phyloP scores from a whole-genome alignment of 1,284 basidiomycete species.

The Cerrena zonata region DNA sequence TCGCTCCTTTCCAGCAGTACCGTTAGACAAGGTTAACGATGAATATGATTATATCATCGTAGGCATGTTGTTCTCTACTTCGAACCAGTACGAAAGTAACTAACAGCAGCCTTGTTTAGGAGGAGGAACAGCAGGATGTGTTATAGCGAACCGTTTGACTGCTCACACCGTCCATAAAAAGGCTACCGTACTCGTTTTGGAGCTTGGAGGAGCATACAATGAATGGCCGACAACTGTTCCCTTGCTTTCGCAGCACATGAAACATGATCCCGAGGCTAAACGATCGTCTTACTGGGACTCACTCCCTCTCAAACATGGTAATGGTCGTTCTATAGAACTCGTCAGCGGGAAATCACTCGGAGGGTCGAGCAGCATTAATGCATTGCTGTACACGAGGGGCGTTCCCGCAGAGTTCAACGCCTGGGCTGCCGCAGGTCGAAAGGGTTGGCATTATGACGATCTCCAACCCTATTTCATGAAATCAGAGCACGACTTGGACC shows the following conservation, averaged over 20 bases:
- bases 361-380: conserved; percentile 38
- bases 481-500: not conserved
- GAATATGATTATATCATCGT: not conserved
- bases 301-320: not conserved
- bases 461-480: not conserved
- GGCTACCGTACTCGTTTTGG: not conserved
- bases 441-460: conserved; percentile 27
- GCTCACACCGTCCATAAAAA: not conserved
- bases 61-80: not conserved
- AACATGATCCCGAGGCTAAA: not conserved
- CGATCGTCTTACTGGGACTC: no score
- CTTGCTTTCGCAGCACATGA: not conserved
- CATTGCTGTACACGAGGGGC: conserved; percentile 30
- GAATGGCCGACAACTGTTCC: not conserved
- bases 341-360: conserved; percentile 32
- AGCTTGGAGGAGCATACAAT: not conserved
- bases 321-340: not conserved
- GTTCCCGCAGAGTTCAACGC: conserved; percentile 29
- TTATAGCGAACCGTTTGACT: not conserved
- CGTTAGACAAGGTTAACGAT: no score
- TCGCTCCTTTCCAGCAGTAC: no score
- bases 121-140: conserved; percentile 12
- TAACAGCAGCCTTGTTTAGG: not conserved
- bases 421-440: conserved; percentile 25
- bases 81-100: not conserved